These are phyloP conservation scores for Arxiozyma slooffiae DNA, from an alignment of 1,139 yeast species.

Conservation along the genomic window DNA sequence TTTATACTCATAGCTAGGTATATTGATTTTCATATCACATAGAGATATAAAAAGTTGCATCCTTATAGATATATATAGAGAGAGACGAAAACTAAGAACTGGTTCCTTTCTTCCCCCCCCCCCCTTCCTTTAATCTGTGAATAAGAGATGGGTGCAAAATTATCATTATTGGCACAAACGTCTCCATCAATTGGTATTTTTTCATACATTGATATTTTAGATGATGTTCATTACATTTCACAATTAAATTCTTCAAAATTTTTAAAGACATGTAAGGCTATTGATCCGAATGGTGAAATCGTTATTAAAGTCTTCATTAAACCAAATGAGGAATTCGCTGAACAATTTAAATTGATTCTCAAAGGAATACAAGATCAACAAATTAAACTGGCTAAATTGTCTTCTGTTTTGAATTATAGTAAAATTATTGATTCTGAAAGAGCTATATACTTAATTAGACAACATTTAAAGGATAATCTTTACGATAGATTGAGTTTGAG, in stretches of 20 bases:
- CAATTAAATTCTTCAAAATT: slow-evolving; percentile 70
- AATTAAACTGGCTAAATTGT: slow-evolving; percentile 36
- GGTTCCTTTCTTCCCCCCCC: not conserved
- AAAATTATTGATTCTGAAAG: slow-evolving; percentile 78
- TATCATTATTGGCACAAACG: slow-evolving; percentile 78
- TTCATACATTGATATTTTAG: slow-evolving; percentile 74
- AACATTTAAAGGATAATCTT: slow-evolving; percentile 63
- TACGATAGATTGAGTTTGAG: slow-evolving; percentile 82
- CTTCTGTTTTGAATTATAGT: slow-evolving; percentile 62
- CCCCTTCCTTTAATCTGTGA: too few relatives aligned
- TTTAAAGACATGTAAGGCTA: slow-evolving; percentile 74
- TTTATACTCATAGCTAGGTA: too few relatives aligned
- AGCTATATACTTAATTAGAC: slow-evolving; percentile 85
- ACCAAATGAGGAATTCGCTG: slow-evolving; percentile 39
- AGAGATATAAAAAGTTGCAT: too few relatives aligned
- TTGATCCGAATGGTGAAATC: slow-evolving; percentile 56
- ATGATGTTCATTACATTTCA: slow-evolving; percentile 62
- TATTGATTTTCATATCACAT: too few relatives aligned
- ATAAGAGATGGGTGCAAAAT: slow-evolving; percentile 68
- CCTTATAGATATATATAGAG: too few relatives aligned
- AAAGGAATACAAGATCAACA: slow-evolving; percentile 15
- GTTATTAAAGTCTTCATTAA: slow-evolving; percentile 77
- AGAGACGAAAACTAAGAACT: too few relatives aligned
- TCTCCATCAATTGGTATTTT: slow-evolving; percentile 89
- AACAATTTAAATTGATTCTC: not conserved